Base-by-base conservation (phyloP, 2,329 filamentous ascomycete species). In the Aspergillus latus region DNA sequence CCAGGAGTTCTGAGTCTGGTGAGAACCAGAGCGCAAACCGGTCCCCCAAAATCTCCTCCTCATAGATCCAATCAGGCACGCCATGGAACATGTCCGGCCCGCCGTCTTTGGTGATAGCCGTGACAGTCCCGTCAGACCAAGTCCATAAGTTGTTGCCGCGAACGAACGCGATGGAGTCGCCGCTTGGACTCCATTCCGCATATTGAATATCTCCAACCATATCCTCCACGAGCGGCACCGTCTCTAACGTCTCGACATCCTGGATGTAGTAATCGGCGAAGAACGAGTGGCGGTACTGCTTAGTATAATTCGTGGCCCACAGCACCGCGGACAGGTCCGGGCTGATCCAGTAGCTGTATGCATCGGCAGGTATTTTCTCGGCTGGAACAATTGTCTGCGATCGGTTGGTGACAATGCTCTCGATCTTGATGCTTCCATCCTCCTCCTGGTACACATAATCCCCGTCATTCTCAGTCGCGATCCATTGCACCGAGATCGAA, bases 21-120 rank as follows among this genome's bases (percentile, higher is more conserved):
- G 90, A 92, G 89, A 91, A 97, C 93, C 92, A 97, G 0, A 91
- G 90, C 2, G 90, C 91, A 60, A 82, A 89, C 61, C 88, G 87
- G 3, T 83, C 86, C 10, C 78, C 74, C 56, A 96, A 88, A 4
- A 93, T 89, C 72, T 94, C 90, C 65, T 87, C 84, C 68, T 93
- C 89, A 67, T 94, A 95, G 0, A 96, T 92, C 92, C 93, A 97
- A 73, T 97, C 93, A 0, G 93, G 92, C 34, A 96, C 86, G 15
- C 92, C 92, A 65, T 97, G 95, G 74, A 97, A 89, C 61, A 91
- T 85, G 65, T 96, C 87, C 0, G 84, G 79, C 0, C 92, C 90
- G 15, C 93, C 92, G 67, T 97, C 92, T 44, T 79, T 82, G 3
- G 92, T 97, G 64, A 97, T 88, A 48, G 83, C 84, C 2, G 76